phyloP scores from a whole-genome alignment of 2,329 filamentous ascomycete species.

The Venturia asperata region DNA sequence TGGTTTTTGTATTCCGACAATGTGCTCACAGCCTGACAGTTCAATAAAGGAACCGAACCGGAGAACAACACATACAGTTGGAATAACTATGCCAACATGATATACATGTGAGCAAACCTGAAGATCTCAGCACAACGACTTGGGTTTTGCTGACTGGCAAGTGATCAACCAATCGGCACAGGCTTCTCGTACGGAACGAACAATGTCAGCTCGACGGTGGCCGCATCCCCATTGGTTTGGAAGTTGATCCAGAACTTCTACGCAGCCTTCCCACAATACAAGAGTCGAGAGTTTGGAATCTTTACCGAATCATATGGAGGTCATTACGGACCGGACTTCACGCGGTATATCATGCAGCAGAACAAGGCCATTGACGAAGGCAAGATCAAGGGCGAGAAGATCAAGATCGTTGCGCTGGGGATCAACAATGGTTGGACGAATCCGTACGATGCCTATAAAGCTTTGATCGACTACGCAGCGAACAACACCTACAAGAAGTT shows the following conservation, averaged over 20 bases:
- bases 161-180: slow-evolving; percentile 33
- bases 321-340: slow-evolving; percentile 32
- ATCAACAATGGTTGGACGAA: slow-evolving; percentile 55
- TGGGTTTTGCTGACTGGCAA: too few relatives aligned
- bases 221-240: slow-evolving; percentile 48
- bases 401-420: slow-evolving; percentile 47
- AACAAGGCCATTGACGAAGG: slow-evolving; percentile 34
- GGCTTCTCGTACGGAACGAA: slow-evolving; percentile 39
- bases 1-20: neutral
- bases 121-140: too few relatives aligned
- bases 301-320: slow-evolving; percentile 34
- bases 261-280: slow-evolving; percentile 30
- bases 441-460: slow-evolving; percentile 36
- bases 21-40: slow-evolving; percentile 32
- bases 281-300: slow-evolving; percentile 30
- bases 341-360: slow-evolving; percentile 33
- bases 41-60: slow-evolving; percentile 37
- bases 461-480: slow-evolving; percentile 29
- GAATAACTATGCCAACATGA: slow-evolving; percentile 40
- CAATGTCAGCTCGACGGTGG: slow-evolving; percentile 37
- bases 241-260: slow-evolving; percentile 46
- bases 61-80: slow-evolving; percentile 40
- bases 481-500: slow-evolving; percentile 37
- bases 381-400: slow-evolving; percentile 30
- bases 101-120: slow-evolving; percentile 27